phyloP scores from a whole-genome alignment of 225 moss, liverwort and hornwort genomes.

The Bryoerythrophyllum caledonicum region DNA sequence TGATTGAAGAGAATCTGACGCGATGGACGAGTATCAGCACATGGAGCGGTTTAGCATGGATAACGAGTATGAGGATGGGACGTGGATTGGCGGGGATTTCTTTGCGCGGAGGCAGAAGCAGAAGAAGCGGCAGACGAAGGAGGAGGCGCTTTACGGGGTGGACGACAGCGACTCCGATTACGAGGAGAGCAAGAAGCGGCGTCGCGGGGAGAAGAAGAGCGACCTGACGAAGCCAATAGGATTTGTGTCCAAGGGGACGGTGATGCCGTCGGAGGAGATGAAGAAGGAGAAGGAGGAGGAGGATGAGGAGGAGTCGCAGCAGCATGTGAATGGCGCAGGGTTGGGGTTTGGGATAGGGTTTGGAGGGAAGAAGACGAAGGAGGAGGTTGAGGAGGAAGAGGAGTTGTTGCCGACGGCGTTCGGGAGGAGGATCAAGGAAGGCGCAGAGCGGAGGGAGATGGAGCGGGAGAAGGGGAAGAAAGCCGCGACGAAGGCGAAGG shows the following conservation, averaged over 20 bases:
- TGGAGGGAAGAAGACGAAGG: slow-evolving; percentile 37
- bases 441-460: slow-evolving; percentile 75
- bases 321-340: slow-evolving; percentile 48
- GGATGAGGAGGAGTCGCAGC: slow-evolving; percentile 32
- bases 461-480: slow-evolving; percentile 80
- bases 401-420: slow-evolving; percentile 89
- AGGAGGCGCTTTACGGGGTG: slow-evolving; percentile 83
- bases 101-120: slow-evolving; percentile 65
- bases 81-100: slow-evolving; percentile 74
- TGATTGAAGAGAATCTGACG: background rate
- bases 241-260: slow-evolving; percentile 83
- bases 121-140: slow-evolving; percentile 74
- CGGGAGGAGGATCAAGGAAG: slow-evolving; percentile 87
- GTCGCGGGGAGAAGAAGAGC: slow-evolving; percentile 67
- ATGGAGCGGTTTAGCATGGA: slow-evolving; percentile 93
- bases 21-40: slow-evolving; percentile 95
- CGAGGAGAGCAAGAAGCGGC: slow-evolving; percentile 67
- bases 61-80: slow-evolving; percentile 74
- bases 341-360: slow-evolving; percentile 62
- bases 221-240: slow-evolving; percentile 81
- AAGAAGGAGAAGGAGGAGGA: slow-evolving; percentile 40
- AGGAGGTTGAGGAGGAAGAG: slow-evolving; percentile 55
- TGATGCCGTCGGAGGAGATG: slow-evolving; percentile 66
- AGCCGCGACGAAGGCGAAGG: slow-evolving; percentile 56
- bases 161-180: slow-evolving; percentile 80